These are phyloP conservation scores for Pythium chondricola DNA, from an alignment of 352 stramenopile species.

Conservation along the genomic window DNA sequence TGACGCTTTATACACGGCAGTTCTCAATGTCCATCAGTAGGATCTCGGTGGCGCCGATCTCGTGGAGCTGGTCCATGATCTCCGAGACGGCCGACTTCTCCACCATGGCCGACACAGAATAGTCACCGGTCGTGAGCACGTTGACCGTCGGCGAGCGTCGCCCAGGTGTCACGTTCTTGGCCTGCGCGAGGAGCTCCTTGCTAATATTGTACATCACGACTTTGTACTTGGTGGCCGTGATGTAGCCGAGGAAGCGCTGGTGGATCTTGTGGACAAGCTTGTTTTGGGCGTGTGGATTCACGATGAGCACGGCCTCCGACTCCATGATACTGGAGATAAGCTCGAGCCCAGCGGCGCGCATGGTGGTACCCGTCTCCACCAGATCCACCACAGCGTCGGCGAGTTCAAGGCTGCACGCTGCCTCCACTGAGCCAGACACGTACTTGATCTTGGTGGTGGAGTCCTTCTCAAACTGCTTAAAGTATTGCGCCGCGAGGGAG, in stretches of 20 bases:
- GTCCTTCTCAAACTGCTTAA: conserved; percentile 86
- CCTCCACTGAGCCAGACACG: conserved; percentile 97
- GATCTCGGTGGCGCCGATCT: conserved; percentile 95
- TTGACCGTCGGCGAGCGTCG: conserved; percentile 93
- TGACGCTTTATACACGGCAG: conserved; percentile 67
- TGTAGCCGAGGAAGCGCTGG: conserved; percentile 94
- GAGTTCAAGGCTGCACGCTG: conserved; percentile 93
- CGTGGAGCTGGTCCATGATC: conserved; percentile 96
- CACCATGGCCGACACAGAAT: conserved; percentile 91
- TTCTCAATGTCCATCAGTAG: conserved; percentile 95
- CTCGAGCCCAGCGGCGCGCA: conserved; percentile 95
- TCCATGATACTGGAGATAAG: conserved; percentile 93
- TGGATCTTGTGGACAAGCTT: conserved; percentile 79
- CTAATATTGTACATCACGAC: conserved; percentile 98
- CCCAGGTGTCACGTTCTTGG: conserved; percentile 90
- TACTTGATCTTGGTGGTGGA: conserved; percentile 90
- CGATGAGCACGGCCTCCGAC: conserved; percentile 91
- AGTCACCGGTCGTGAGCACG: conserved; percentile 77
- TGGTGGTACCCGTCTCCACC: conserved; percentile 98
- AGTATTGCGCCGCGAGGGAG: conserved; percentile 92
- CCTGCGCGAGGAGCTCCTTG: conserved; percentile 81
- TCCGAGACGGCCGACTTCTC: conserved; percentile 84
- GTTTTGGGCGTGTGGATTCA: conserved; percentile 70
- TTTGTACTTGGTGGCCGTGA: conserved; percentile 95
- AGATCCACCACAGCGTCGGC: conserved; percentile 98